phyloP scores from a whole-genome alignment of 73 alveolate genomes.

The Tetrahymena malaccensis region DNA sequence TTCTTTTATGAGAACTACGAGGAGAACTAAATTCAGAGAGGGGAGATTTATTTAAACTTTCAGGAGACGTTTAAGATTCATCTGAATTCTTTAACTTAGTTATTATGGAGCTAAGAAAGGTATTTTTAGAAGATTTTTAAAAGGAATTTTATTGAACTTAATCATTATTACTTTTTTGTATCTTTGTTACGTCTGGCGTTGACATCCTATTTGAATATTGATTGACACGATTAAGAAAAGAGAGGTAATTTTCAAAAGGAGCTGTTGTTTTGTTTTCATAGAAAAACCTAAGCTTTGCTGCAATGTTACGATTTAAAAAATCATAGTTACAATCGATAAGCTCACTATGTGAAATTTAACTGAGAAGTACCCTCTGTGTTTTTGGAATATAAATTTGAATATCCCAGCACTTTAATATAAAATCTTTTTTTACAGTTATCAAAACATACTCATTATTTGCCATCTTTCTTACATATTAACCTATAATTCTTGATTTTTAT shows the following conservation, averaged over 20 bases:
- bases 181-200: neutral
- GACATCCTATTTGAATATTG: neutral
- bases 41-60: neutral
- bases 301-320: neutral
- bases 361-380: neutral
- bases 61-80: neutral
- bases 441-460: neutral
- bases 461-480: neutral
- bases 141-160: neutral
- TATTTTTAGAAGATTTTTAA: neutral
- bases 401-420: neutral
- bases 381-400: neutral
- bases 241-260: neutral
- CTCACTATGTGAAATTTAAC: neutral
- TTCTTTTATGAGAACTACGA: neutral
- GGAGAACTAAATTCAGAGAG: neutral
- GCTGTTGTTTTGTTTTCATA: neutral
- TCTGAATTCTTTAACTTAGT: neutral
- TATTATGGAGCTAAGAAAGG: neutral
- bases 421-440: neutral
- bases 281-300: neutral
- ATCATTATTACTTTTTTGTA: neutral
- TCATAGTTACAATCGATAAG: neutral
- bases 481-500: neutral
- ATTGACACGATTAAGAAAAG: neutral